phyloP scores from a whole-genome alignment of 1,139 yeast species.

The Saccharomyces pastorianus region DNA sequence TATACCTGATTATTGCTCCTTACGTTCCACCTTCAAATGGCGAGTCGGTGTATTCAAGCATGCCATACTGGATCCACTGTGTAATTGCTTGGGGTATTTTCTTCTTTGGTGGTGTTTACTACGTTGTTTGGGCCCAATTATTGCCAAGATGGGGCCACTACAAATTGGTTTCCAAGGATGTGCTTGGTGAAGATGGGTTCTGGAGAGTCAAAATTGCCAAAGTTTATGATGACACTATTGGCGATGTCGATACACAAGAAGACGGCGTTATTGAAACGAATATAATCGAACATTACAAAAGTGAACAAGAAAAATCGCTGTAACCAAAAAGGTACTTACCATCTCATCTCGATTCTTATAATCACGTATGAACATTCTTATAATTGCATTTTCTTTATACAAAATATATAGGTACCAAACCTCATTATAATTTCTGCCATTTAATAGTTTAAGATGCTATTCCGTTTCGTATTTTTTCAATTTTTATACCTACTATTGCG shows the following conservation, averaged over 20 bases:
- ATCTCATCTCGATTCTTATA: background rate
- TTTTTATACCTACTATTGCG: background rate
- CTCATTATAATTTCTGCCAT: background rate
- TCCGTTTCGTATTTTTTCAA: background rate
- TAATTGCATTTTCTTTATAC: background rate
- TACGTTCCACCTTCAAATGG: conserved; percentile 67
- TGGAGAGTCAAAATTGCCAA: conserved; percentile 59
- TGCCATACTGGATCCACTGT: conserved; percentile 77
- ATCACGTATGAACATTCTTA: background rate
- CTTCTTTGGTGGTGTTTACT: conserved; percentile 61
- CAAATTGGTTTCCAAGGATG: conserved; percentile 48
- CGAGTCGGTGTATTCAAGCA: conserved; percentile 53
- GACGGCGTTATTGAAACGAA: background rate
- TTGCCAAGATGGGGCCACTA: conserved; percentile 56
- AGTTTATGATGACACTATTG: conserved; percentile 17
- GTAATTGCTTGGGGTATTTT: conserved; percentile 79
- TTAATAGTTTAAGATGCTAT: background rate
- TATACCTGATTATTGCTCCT: conserved; percentile 71
- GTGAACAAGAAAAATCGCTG: background rate
- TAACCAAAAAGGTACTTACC: background rate
- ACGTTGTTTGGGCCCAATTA: conserved; percentile 58
- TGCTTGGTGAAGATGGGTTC: conserved; percentile 63
- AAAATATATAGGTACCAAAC: background rate
- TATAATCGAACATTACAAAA: conserved; percentile 2
- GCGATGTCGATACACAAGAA: conserved; percentile 5